These are phyloP conservation scores for Rhizoclosmatium sp. DNA, from an alignment of 192 early-diverging fungal genomes.

Conservation along the genomic window DNA sequence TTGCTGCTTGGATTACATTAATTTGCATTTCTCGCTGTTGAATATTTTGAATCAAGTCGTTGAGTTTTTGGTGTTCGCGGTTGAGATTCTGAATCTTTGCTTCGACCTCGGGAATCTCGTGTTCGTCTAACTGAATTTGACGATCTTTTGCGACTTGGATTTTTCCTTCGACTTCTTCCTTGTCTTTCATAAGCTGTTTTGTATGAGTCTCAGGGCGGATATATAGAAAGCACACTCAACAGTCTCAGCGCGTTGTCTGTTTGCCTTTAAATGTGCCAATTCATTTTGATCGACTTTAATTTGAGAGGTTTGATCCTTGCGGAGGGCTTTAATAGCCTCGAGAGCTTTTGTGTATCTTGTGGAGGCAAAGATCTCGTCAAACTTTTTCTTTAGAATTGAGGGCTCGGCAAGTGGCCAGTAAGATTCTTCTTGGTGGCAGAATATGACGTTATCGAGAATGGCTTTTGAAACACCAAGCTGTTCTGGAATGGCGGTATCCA, in stretches of 20 bases:
- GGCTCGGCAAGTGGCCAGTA: conserved; percentile 96
- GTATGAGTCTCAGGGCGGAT: conserved; percentile 6
- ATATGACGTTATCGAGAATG: conserved; percentile 97
- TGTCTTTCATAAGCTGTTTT: conserved; percentile 18
- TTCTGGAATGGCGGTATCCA: conserved; percentile 83
- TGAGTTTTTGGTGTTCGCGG: conserved; percentile 53
- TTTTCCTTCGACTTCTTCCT: conserved; percentile 25
- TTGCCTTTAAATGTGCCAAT: conserved; percentile 70
- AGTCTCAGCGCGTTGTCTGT: conserved; percentile 77
- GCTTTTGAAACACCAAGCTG: conserved; percentile 91
- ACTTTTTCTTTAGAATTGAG: conserved; percentile 87
- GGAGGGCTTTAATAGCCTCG: conserved; percentile 77
- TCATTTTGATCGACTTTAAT: conserved; percentile 69
- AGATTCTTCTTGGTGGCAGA: conserved; percentile 98
- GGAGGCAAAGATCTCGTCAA: conserved; percentile 97
- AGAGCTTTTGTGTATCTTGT: conserved; percentile 93
- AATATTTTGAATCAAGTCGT: conserved; percentile 43
- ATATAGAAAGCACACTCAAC: conserved; percentile 39
- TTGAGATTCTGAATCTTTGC: conserved; percentile 47
- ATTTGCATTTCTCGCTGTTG: conserved; percentile 26
- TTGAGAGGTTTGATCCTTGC: conserved; percentile 72
- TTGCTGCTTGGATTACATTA: conserved; percentile 27
- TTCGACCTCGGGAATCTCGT: conserved; percentile 40
- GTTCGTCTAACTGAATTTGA: conserved; percentile 42
- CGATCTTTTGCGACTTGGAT: conserved; percentile 35